Percentiles rank a stretch among this genome's conserved stretches.
phyloP scores from a whole-genome alignment of 2,329 filamentous ascomycete genomes.

The Epichloe aotearoae region DNA sequence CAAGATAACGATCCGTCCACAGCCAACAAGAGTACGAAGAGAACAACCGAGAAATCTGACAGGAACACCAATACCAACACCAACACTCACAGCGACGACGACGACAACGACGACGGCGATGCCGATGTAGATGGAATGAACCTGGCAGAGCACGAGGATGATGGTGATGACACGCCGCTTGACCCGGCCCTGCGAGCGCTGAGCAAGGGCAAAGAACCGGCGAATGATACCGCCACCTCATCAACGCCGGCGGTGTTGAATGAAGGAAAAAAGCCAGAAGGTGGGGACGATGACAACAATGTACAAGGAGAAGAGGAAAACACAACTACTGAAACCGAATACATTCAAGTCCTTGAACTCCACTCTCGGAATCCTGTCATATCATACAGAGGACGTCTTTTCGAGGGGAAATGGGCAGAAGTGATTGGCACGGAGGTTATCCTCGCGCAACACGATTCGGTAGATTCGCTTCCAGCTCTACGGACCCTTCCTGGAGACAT shows the following conservation, averaged over 20 bases:
- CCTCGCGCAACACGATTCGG: slow-evolving; percentile 38
- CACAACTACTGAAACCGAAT: slow-evolving; percentile 11
- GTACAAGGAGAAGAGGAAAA: slow-evolving; percentile 6
- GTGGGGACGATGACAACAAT: not conserved
- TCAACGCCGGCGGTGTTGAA: slow-evolving; percentile 1
- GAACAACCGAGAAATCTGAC: slow-evolving; percentile 15
- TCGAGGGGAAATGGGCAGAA: slow-evolving; percentile 68
- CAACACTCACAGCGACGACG: slow-evolving; percentile 16
- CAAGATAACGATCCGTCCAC: slow-evolving; percentile 14
- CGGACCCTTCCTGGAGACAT: slow-evolving; percentile 39
- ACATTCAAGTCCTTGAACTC: slow-evolving; percentile 72
- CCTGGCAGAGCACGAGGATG: slow-evolving; percentile 1
- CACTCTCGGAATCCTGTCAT: slow-evolving; percentile 65
- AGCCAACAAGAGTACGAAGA: slow-evolving; percentile 17
- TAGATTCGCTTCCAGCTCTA: slow-evolving; percentile 23
- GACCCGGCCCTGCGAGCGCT: slow-evolving; percentile 4
- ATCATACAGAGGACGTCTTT: slow-evolving; percentile 65
- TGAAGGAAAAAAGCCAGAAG: not conserved
- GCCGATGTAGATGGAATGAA: slow-evolving; percentile 6
- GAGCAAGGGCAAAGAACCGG: slow-evolving; percentile 6
- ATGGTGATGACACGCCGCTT: slow-evolving; percentile 3
- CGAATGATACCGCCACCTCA: slow-evolving; percentile 1
- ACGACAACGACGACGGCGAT: slow-evolving; percentile 4
- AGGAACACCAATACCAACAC: slow-evolving; percentile 17
- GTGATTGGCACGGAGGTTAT: slow-evolving; percentile 77